These are phyloP conservation scores for Chenopodium berlandieri DNA, from an alignment of 148 eudicot species.

Conservation along the genomic window DNA sequence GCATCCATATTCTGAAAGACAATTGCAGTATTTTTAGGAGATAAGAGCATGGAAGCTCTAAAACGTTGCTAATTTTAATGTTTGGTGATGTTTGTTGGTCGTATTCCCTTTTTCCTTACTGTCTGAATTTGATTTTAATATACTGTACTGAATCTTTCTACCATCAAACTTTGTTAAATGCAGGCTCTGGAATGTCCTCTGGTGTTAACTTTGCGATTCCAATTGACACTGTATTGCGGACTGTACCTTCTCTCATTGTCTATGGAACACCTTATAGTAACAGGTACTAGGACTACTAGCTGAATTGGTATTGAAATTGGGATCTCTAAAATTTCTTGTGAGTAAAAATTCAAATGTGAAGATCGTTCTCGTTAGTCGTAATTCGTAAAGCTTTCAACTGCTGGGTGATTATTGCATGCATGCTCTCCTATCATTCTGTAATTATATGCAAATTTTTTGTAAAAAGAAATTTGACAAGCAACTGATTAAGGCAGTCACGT, in stretches of 20 bases:
- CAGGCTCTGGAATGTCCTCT: constrained; percentile 87
- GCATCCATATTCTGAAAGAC: background rate
- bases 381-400: background rate
- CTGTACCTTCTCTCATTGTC: constrained; percentile 74
- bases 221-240: constrained; percentile 69
- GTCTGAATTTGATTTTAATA: background rate
- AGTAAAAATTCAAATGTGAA: background rate
- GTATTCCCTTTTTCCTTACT: background rate
- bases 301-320: background rate
- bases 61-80: background rate
- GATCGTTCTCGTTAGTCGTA: background rate
- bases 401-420: background rate
- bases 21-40: background rate
- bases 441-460: background rate
- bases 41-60: background rate
- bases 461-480: background rate
- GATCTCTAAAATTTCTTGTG: background rate
- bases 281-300: constrained; percentile 43
- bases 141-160: background rate
- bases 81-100: background rate
- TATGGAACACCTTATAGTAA: constrained; percentile 79
- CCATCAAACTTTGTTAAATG: constrained; percentile 1
- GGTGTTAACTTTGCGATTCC: constrained; percentile 96
- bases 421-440: background rate
- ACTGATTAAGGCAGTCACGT: background rate